Conservation (phyloP, 768 basidiomycete genomes). For the Termitomyces sp. region DNA sequence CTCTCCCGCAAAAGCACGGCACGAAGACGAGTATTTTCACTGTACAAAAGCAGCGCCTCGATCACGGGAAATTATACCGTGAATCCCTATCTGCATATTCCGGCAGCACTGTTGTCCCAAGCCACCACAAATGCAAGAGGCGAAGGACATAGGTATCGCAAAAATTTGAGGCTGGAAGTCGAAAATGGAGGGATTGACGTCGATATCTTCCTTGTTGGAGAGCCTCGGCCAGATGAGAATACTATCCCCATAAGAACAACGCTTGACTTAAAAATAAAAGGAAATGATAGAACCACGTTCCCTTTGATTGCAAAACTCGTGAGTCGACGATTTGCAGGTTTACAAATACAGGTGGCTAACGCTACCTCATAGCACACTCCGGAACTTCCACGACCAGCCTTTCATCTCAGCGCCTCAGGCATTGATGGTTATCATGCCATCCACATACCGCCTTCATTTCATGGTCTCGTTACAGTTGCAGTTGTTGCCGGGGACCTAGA, state of each 20-base stretch:
- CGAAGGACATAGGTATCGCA: slow-evolving; percentile 21
- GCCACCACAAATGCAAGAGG: slow-evolving; percentile 5
- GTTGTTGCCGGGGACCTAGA: slow-evolving; percentile 32
- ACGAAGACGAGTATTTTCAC: slow-evolving; percentile 11
- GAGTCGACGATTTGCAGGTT: slow-evolving; percentile 7
- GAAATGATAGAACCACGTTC: slow-evolving; percentile 18
- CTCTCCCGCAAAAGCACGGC: slow-evolving; percentile 23
- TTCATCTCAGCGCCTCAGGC: slow-evolving; percentile 24
- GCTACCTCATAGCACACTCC: slow-evolving; percentile 27
- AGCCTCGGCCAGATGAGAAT: slow-evolving; percentile 3
- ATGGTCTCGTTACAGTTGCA: slow-evolving; percentile 30
- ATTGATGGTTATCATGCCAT: slow-evolving; percentile 27
- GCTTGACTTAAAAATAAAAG: slow-evolving; percentile 25
- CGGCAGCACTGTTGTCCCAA: slow-evolving; percentile 28
- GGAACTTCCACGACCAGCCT: slow-evolving; percentile 25
- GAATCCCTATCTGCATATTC: slow-evolving; percentile 35
- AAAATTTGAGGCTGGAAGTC: slow-evolving; percentile 27
- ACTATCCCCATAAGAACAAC: slow-evolving; percentile 19
- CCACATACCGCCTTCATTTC: slow-evolving; percentile 36
- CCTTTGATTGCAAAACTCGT: slow-evolving; percentile 34
- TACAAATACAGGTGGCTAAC: not conserved
- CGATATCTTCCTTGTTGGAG: slow-evolving; percentile 31
- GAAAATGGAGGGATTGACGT: slow-evolving; percentile 35
- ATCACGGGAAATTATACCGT: slow-evolving; percentile 33
- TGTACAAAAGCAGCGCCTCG: slow-evolving; percentile 17